These are phyloP conservation scores for Serendipita sp. DNA, from an alignment of 768 basidiomycete genomes.

Conservation along the genomic window DNA sequence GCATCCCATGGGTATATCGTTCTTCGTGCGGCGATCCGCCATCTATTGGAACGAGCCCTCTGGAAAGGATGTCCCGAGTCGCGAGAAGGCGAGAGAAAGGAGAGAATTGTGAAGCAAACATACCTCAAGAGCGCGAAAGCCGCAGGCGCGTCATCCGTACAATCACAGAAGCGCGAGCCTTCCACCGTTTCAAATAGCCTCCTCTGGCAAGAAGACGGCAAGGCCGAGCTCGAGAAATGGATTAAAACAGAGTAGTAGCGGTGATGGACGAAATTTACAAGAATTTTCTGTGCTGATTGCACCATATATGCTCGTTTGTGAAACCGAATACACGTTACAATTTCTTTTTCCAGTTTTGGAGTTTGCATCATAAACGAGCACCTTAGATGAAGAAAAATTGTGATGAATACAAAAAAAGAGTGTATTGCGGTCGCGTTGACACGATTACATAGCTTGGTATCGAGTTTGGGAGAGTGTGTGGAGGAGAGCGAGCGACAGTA, in stretches of 20 bases:
- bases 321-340: too few relatives aligned
- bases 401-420: too few relatives aligned
- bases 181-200: neutral
- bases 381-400: too few relatives aligned
- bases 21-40: slow-evolving; percentile 42
- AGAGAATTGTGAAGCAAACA: slow-evolving; percentile 35
- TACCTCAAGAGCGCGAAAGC: slow-evolving; percentile 18
- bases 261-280: neutral
- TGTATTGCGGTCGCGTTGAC: too few relatives aligned
- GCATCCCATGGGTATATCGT: slow-evolving; percentile 80
- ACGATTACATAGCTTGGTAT: too few relatives aligned
- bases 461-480: too few relatives aligned
- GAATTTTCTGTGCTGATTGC: neutral
- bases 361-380: too few relatives aligned
- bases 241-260: neutral
- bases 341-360: too few relatives aligned
- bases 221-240: slow-evolving; percentile 2
- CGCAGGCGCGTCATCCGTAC: neutral
- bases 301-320: neutral
- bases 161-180: neutral
- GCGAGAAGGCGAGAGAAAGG: slow-evolving; percentile 35
- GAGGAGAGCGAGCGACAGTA: too few relatives aligned
- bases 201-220: neutral
- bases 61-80: slow-evolving; percentile 65
- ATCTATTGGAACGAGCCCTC: slow-evolving; percentile 53